A percentile compares a stretch with the other conserved stretches of the same genome.
phyloP scores from a whole-genome alignment of 139 green algal species.

The Coelastrella sp. region DNA sequence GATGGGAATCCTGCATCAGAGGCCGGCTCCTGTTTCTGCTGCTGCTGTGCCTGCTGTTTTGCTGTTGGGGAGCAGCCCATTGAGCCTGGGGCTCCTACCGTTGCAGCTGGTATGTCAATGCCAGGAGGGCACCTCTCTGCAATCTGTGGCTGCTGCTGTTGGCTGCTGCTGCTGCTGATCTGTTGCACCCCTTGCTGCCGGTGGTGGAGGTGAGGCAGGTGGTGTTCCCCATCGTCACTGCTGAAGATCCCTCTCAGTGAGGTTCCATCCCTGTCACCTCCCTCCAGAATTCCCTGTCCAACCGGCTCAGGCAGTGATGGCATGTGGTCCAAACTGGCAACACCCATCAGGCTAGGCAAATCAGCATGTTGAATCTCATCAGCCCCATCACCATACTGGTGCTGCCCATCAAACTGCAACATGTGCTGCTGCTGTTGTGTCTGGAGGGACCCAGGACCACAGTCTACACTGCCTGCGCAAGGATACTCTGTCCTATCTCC shows the following conservation, averaged over 20 bases:
- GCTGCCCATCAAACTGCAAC: background rate
- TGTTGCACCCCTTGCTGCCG: slow-evolving; percentile 9
- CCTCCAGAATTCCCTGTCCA: slow-evolving; percentile 11
- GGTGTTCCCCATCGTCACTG: slow-evolving; percentile 10
- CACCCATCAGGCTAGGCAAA: background rate
- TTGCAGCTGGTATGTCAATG: background rate
- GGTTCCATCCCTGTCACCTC: slow-evolving; percentile 2
- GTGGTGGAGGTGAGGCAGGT: slow-evolving; percentile 40
- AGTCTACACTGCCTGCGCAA: background rate
- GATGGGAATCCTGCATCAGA: background rate
- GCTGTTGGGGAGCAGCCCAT: too few relatives aligned
- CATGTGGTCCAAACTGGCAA: slow-evolving; percentile 3
- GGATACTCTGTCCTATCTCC: background rate
- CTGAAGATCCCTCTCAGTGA: slow-evolving; percentile 30
- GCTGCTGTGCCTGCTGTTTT: too few relatives aligned
- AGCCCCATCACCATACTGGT: background rate
- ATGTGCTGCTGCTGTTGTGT: slow-evolving; percentile 4
- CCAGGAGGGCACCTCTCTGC: background rate
- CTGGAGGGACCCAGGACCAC: background rate
- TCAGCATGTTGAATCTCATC: background rate
- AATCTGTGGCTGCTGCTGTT: background rate
- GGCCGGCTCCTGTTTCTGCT: background rate
- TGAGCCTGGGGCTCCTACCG: background rate
- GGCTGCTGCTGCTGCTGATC: background rate
- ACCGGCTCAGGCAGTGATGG: slow-evolving; percentile 20